Evolutionary conservation across 2,329 filamentous ascomycete genomes (phyloP), one percentile per base, ranked within the genome.

Genomic region (Elsinoe perseae): DNA sequence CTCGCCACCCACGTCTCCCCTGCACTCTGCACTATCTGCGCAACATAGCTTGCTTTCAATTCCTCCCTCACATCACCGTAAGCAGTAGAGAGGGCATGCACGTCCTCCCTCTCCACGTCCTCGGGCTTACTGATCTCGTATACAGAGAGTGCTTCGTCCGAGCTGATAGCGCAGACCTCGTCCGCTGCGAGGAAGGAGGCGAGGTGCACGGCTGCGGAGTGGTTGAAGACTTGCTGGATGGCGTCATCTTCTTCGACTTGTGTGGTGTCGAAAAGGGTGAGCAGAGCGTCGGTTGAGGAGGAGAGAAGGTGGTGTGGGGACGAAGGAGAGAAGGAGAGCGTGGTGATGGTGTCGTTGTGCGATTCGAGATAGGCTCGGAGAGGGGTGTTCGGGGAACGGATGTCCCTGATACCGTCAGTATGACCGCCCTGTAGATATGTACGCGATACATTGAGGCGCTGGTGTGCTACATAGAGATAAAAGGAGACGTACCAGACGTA

Each of bases 201-300:
- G 62, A 82, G 85, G 68, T 89, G 86, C 61, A 92, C 80, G 0
- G 86, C 88, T 30, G 84, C 81, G 34, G 81, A 79, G 66, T 88
- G 86, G 69, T 92, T 92, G 68, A 91, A 83, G 10, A 89, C 87
- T 70, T 89, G 86, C 58, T 86, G 75, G 18, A 90, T 74, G 1
- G 87, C 83, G 46, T 92, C 87, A 65, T 92, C 87, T 70, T 92
- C 87, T 62, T 88, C 85, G 16, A 76, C 71, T 57, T 87, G 78
- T 48, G 78, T 77, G 16, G 81, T 85, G 71, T 93, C 84, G 70
- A 86, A 88, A 44, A 92, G 75, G 65, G 87, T 90, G 64, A 92
- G 79, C 1, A 92, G 79, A 5, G 87, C 87, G 69, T 93, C 88
- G 12, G 87, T 92, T 34, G 86, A 89, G 42, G 86, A 86, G 1